Conservation (phyloP, 2,329 filamentous ascomycete genomes). For the Colletotrichum salicis region DNA sequence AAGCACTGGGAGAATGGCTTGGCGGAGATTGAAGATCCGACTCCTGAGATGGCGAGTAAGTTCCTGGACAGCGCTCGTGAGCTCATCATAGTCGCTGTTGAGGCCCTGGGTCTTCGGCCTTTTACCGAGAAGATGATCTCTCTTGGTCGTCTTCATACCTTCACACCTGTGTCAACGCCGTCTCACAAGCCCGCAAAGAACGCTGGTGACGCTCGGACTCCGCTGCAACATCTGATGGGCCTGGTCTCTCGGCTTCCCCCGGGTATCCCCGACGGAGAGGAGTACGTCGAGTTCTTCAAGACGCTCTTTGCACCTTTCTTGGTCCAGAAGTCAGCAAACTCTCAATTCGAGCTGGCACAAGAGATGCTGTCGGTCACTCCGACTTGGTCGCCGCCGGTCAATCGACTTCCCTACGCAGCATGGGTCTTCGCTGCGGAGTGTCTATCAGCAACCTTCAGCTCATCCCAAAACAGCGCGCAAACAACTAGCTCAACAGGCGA, state of each 20-base stretch:
- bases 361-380: constrained; percentile 62
- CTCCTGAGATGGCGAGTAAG: constrained; percentile 57
- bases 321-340: constrained; percentile 55
- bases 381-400: constrained; percentile 48
- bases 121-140: constrained; percentile 71
- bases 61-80: constrained; percentile 66
- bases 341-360: constrained; percentile 57
- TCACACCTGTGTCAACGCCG: constrained; percentile 73
- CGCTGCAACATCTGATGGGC: constrained; percentile 73
- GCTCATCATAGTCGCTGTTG: constrained; percentile 60
- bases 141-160: constrained; percentile 63
- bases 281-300: constrained; percentile 57
- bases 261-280: constrained; percentile 59
- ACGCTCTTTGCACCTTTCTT: constrained; percentile 70
- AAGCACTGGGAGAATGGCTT: constrained; percentile 75
- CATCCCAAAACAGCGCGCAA: constrained; percentile 51
- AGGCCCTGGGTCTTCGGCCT: constrained; percentile 65
- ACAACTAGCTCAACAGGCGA: constrained; percentile 53
- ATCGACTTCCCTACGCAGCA: constrained; percentile 57
- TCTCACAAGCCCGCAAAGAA: constrained; percentile 68
- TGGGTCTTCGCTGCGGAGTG: constrained; percentile 62
- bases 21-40: constrained; percentile 59
- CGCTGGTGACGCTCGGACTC: constrained; percentile 62
- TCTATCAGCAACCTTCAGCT: constrained; percentile 39
- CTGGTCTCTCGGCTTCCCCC: constrained; percentile 65